Percentiles rank a stretch among this genome's conserved stretches.
phyloP scores from a whole-genome alignment of 1,284 basidiomycete genomes.

The Puccinia coronata region DNA sequence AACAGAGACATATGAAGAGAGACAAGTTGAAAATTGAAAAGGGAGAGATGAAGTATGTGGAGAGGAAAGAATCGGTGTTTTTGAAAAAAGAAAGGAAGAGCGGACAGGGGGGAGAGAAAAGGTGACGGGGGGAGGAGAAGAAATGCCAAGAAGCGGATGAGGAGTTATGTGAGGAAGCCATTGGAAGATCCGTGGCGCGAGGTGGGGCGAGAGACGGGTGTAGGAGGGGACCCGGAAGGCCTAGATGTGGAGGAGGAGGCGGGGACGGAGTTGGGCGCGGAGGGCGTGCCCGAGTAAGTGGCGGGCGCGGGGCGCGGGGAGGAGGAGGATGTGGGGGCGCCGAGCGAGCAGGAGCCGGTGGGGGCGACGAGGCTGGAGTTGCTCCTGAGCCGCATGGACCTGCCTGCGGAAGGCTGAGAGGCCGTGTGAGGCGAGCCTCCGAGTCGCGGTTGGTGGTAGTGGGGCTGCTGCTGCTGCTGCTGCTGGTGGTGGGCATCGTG shows the following conservation, averaged over 20 bases:
- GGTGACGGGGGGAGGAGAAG: background rate
- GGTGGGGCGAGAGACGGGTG: background rate
- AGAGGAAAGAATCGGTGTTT: background rate
- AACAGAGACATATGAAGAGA: background rate
- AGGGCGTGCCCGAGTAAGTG: background rate
- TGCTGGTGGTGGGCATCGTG: background rate
- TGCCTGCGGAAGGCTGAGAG: background rate
- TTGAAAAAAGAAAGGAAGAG: too few species aligned
- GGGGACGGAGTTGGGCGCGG: background rate
- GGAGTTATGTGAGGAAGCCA: background rate
- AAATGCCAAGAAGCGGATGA: slow-evolving; percentile 6
- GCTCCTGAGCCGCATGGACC: background rate
- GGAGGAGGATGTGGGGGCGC: background rate
- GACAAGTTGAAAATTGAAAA: background rate
- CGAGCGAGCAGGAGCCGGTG: background rate
- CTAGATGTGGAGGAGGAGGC: background rate
- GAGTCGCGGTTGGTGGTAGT: background rate
- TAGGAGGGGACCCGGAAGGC: background rate
- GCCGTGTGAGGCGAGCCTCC: background rate
- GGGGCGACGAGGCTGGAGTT: background rate
- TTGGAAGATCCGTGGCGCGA: background rate
- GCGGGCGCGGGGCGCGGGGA: background rate
- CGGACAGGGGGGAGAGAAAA: background rate
- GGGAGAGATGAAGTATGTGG: background rate
- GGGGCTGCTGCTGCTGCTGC: background rate